phyloP scores from a whole-genome alignment of 139 green algal genomes.

The Medakamo hakoo region DNA sequence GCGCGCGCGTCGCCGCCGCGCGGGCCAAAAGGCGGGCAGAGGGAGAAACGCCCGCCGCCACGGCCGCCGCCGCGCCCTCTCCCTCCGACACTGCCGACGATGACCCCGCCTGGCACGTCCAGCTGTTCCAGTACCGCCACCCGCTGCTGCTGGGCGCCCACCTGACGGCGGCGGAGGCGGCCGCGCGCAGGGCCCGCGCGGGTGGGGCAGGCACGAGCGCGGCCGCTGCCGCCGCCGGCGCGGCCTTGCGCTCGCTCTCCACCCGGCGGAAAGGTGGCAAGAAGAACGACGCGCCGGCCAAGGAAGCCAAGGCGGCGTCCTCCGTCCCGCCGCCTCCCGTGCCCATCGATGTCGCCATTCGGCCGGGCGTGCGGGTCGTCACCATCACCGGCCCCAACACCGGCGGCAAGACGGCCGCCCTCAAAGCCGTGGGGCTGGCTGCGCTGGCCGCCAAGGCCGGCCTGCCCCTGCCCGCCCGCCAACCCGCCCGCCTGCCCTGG shows the following conservation, averaged over 20 bases:
- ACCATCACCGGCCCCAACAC: conserved; percentile 75
- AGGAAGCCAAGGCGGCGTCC: background rate
- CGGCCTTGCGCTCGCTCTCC: background rate
- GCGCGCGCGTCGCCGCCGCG: conserved; percentile 1
- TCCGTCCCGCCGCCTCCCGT: conserved; percentile 17
- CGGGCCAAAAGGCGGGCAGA: background rate
- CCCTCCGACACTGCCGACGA: conserved; percentile 4
- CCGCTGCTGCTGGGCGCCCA: conserved; percentile 54
- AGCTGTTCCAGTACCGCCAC: conserved; percentile 37
- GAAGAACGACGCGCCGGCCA: background rate
- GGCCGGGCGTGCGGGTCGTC: conserved; percentile 18
- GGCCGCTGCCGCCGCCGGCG: background rate
- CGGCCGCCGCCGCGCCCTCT: background rate
- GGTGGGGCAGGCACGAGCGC: background rate
- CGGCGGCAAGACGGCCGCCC: conserved; percentile 82
- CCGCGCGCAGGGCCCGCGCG: conserved; percentile 8
- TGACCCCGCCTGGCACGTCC: conserved; percentile 14
- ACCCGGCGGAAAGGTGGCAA: background rate
- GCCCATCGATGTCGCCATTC: conserved; percentile 42
- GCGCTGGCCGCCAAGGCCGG: conserved; percentile 62
- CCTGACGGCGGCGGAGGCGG: conserved; percentile 18
- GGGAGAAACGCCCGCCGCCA: background rate
- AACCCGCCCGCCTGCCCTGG: conserved; percentile 41
- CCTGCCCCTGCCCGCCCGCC: conserved; percentile 50
- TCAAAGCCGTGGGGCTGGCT: conserved; percentile 76